These are phyloP conservation scores for Penicillium canescens DNA, from an alignment of 495 filamentous ascomycete genomes.

Conservation along the genomic window DNA sequence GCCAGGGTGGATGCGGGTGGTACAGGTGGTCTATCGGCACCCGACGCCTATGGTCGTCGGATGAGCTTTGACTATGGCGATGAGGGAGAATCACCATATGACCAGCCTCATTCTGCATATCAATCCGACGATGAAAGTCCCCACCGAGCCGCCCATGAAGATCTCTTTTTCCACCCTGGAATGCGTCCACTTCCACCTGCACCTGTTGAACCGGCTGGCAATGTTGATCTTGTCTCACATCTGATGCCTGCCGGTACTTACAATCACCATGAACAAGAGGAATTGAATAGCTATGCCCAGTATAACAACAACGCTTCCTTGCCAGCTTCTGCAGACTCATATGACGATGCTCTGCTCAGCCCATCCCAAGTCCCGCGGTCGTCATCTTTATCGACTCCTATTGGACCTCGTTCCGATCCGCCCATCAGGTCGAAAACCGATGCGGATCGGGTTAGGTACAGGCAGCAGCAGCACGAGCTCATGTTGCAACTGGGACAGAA, in stretches of 20 bases:
- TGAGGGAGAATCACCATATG: slow-evolving; percentile 54
- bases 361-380: slow-evolving; percentile 74
- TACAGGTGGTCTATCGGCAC: slow-evolving; percentile 80
- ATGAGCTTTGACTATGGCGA: slow-evolving; percentile 95
- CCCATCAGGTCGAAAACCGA: slow-evolving; percentile 94
- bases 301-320: slow-evolving; percentile 43
- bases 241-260: slow-evolving; percentile 60
- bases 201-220: slow-evolving; percentile 55
- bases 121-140: slow-evolving; percentile 55
- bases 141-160: slow-evolving; percentile 68
- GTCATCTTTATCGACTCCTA: slow-evolving; percentile 77
- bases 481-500: slow-evolving; percentile 52
- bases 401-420: slow-evolving; percentile 74
- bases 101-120: slow-evolving; percentile 54
- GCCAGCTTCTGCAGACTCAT: slow-evolving; percentile 47
- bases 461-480: slow-evolving; percentile 58
- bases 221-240: slow-evolving; percentile 43
- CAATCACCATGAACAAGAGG: slow-evolving; percentile 36
- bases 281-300: slow-evolving; percentile 34
- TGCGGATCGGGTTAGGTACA: slow-evolving; percentile 66
- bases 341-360: slow-evolving; percentile 44
- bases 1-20: slow-evolving; percentile 77
- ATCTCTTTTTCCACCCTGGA: slow-evolving; percentile 92
- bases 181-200: slow-evolving; percentile 82
- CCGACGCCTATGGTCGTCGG: slow-evolving; percentile 60